These are phyloP conservation scores for Quercus parvula DNA, from an alignment of 306 rosid species.

Conservation along the genomic window DNA sequence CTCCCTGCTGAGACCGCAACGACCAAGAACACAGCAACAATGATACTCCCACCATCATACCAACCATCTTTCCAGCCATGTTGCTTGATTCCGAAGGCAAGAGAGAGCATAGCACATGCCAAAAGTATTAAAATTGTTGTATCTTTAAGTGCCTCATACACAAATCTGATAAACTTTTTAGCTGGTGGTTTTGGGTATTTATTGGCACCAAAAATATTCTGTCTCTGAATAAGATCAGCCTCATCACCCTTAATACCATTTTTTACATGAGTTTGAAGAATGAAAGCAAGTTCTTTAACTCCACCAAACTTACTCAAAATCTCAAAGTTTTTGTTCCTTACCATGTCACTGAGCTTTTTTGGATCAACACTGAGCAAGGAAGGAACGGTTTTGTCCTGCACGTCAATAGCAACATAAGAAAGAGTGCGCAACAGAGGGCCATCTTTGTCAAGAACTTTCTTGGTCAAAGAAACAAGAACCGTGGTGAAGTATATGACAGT, in stretches of 20 bases:
- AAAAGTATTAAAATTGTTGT: conserved; percentile 12
- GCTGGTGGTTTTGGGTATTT: background rate
- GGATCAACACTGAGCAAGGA: background rate
- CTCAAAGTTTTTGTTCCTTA: conserved; percentile 13
- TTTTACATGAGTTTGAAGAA: background rate
- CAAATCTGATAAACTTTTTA: conserved; percentile 7
- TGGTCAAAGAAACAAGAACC: conserved; percentile 13
- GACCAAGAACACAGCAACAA: conserved; percentile 13
- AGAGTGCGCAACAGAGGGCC: conserved; percentile 10
- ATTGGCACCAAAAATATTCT: background rate
- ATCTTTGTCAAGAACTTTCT: background rate
- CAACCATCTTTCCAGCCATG: conserved; percentile 25
- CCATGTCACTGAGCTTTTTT: background rate
- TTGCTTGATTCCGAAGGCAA: conserved; percentile 23
- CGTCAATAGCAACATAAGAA: conserved; percentile 10
- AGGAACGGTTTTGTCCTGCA: background rate
- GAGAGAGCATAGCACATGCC: conserved; percentile 14
- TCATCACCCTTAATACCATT: background rate
- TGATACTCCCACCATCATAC: conserved; percentile 31
- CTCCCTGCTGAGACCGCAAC: conserved; percentile 9
- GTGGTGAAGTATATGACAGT: conserved; percentile 20
- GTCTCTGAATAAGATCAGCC: background rate
- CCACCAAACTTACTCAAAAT: conserved; percentile 10
- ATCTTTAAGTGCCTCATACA: conserved; percentile 17
- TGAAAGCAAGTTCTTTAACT: background rate